A percentile compares a stretch with the other conserved stretches of the same genome.
Conservation (phyloP, 805 yeast species). For the Wickerhamiella cacticola region DNA sequence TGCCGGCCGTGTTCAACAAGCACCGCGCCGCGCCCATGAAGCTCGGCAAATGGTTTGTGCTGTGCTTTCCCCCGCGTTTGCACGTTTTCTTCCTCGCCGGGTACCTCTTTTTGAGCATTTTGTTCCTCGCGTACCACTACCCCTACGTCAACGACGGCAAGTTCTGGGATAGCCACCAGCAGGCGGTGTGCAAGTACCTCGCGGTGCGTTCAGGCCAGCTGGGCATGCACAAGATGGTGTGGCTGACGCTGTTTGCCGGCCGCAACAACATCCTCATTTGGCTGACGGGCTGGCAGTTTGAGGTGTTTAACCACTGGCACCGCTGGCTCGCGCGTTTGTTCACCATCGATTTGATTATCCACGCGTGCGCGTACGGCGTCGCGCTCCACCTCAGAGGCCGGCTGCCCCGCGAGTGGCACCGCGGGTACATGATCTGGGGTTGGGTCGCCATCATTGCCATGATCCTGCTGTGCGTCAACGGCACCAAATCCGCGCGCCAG, state of each 20-base stretch:
- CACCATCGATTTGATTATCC: conserved; percentile 39
- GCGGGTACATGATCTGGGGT: conserved; percentile 22
- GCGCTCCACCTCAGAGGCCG: conserved; percentile 20
- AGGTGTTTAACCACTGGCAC: conserved; percentile 47
- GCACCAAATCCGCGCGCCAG: conserved; percentile 43
- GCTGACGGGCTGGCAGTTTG: conserved; percentile 44
- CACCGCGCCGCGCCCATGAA: conserved; percentile 9
- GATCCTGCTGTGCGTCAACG: conserved; percentile 32
- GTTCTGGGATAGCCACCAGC: background rate
- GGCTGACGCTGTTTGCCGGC: conserved; percentile 49
- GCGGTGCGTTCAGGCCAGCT: conserved; percentile 30
- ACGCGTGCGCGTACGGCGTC: conserved; percentile 41
- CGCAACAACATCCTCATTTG: conserved; percentile 51
- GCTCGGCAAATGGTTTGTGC: background rate
- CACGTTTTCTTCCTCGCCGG: background rate
- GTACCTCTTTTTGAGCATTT: background rate
- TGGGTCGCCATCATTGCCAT: conserved; percentile 22
- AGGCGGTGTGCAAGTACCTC: conserved; percentile 7
- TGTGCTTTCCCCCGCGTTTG: conserved; percentile 8
- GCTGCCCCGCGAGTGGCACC: conserved; percentile 18
- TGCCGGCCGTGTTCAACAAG: conserved; percentile 9
- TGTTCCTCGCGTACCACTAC: conserved; percentile 6
- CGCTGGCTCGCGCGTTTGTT: conserved; percentile 47
- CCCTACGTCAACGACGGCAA: background rate
- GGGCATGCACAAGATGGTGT: conserved; percentile 33